phyloP scores from a whole-genome alignment of 2,329 filamentous ascomycete species.

The Diaporthe nobilis region DNA sequence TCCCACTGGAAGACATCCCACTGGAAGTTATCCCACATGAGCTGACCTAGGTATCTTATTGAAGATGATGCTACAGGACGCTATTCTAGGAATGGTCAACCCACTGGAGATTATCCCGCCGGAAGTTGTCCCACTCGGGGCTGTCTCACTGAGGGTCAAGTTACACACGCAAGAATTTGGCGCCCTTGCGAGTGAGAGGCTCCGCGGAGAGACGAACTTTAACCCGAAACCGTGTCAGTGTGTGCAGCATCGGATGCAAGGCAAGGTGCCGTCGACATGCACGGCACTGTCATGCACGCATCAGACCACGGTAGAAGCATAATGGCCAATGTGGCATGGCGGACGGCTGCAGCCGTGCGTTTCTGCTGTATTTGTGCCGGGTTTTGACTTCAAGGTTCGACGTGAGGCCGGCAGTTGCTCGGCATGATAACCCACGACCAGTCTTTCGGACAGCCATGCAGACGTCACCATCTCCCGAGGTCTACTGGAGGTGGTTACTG shows the following conservation, averaged over 20 bases:
- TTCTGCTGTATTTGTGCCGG: not conserved
- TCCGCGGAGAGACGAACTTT: not conserved
- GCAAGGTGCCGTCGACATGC: not conserved
- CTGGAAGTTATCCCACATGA: too few species aligned
- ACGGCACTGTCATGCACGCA: slow-evolving; percentile 11
- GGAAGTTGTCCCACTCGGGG: not conserved
- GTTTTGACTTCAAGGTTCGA: not conserved
- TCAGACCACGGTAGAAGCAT: not conserved
- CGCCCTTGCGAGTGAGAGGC: not conserved
- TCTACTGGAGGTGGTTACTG: not conserved
- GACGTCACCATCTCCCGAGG: not conserved
- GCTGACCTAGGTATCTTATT: too few species aligned
- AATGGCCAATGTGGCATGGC: not conserved
- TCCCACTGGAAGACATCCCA: too few species aligned
- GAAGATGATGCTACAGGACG: not conserved
- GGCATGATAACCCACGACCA: not conserved
- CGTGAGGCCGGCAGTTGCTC: not conserved
- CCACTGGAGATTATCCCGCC: not conserved
- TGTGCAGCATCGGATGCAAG: slow-evolving; percentile 2
- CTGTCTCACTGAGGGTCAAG: not conserved
- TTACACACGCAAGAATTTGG: not conserved
- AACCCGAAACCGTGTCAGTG: not conserved
- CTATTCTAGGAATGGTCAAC: not conserved
- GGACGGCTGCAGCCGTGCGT: not conserved
- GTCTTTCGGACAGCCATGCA: not conserved